Base-by-base conservation (phyloP, 176 grass and related monocot species). In the Aegilops tauschii region DNA sequence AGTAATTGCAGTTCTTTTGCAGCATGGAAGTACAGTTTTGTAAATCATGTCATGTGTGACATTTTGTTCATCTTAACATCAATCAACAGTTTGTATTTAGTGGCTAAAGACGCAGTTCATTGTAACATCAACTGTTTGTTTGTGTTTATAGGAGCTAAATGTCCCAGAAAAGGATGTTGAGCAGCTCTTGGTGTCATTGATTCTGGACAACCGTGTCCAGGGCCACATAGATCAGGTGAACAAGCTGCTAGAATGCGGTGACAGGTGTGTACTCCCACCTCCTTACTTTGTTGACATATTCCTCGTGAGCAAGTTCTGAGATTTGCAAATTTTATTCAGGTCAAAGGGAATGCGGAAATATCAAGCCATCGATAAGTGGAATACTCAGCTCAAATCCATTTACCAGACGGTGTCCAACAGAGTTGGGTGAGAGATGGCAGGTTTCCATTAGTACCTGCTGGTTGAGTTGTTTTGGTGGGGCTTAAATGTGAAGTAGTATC, bases 141-240 rank as follows among this genome's bases (percentile, higher is more conserved):
- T 40, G 13, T 6, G 25, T 87, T 12, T 69, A 50, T 52, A 98
- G 94, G 97, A 99, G 81, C 85, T 99, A 49, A 99, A 99, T 87
- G 80, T 99, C 13, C 97, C 97, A 0, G 97, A 99, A 85, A 99
- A 96, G 89, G 97, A 99, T 86, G 97, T 99, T 3, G 97, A 99
- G 82, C 97, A 99, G 84, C 92, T 99, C 20, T 83, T 99, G 81
- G 97, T 99, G 18, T 96, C 97, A 0, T 87, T 99, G 68, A 99
- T 99, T 80, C 89, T 99, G 75, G 97, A 99, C 79, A 99, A 99
- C 77, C 86, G 92, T 62, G 91, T 99, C 84, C 94, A 96, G 78
- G 97, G 97, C 47, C 97, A 99, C 87, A 99, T 99, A 18, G 97
- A 99, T 93, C 97, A 99, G 80, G 94, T 99, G 78, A 99, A 99